A percentile compares a stretch with the other conserved stretches of the same genome.
phyloP scores from a whole-genome alignment of 176 grass and related monocot genomes.

The Bolboschoenus planiculmis region DNA sequence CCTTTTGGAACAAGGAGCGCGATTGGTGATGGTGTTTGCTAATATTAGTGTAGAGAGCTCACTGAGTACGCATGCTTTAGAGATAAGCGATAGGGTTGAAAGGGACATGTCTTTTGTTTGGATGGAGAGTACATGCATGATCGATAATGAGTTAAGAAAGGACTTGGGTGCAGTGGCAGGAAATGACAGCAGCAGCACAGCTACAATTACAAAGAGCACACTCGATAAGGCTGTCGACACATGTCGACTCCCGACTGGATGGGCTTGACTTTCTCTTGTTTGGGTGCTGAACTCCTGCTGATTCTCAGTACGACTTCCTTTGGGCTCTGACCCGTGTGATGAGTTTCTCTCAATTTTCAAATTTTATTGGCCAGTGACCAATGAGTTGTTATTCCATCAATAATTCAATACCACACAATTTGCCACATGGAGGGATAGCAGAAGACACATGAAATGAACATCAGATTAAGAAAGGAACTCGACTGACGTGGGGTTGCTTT shows the following conservation, averaged over 20 bases:
- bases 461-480: conserved; percentile 11
- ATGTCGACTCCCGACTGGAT: conserved; percentile 10
- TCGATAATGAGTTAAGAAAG: conserved; percentile 5
- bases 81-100: conserved; percentile 22
- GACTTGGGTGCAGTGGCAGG: conserved; percentile 5
- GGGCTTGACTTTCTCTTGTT: background rate
- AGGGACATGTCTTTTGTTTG: conserved; percentile 17
- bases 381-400: too few relatives aligned
- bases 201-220: background rate
- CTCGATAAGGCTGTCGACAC: background rate
- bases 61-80: conserved; percentile 2
- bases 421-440: background rate
- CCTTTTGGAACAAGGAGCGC: conserved; percentile 4
- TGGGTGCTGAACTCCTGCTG: background rate
- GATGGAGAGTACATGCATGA: conserved; percentile 9
- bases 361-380: background rate
- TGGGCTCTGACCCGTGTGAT: background rate
- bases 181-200: background rate
- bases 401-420: background rate
- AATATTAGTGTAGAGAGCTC: background rate
- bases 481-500: background rate
- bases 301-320: background rate
- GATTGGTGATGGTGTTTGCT: conserved; percentile 5
- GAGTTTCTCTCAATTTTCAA: too few relatives aligned
- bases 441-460: background rate